phyloP scores from a whole-genome alignment of 1,284 basidiomycete species.

The Ustilago bromivora region DNA sequence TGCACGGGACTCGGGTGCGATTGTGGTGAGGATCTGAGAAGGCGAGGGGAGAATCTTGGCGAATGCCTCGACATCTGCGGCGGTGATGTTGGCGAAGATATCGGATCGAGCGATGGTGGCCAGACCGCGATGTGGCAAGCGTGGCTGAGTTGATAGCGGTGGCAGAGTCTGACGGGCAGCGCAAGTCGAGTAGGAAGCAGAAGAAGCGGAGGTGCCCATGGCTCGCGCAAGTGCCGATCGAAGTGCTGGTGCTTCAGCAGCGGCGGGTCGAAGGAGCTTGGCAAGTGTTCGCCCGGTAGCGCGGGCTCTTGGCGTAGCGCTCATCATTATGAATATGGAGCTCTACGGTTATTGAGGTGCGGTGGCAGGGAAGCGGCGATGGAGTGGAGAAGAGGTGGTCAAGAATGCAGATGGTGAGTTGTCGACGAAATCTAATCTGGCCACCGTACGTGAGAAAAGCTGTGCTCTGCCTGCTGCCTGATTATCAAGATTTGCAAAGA shows the following conservation, averaged over 20 bases:
- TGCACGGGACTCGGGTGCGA: conserved; percentile 67
- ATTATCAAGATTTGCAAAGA: conserved; percentile 24
- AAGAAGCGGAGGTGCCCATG: conserved; percentile 31
- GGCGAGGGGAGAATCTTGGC: conserved; percentile 71
- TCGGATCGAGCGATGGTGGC: conserved; percentile 74
- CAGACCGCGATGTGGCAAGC: conserved; percentile 21
- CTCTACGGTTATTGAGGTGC: not conserved
- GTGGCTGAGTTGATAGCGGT: not conserved
- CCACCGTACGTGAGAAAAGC: conserved; percentile 7
- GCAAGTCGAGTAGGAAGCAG: conserved; percentile 20
- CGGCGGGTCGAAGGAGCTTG: conserved; percentile 24
- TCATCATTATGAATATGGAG: conserved; percentile 13
- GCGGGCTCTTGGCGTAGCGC: conserved; percentile 25
- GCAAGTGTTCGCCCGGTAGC: conserved; percentile 28
- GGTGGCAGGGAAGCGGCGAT: not conserved
- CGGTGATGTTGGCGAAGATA: conserved; percentile 71
- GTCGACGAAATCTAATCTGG: conserved; percentile 2
- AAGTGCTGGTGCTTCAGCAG: conserved; percentile 10
- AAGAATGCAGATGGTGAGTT: not conserved
- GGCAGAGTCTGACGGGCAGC: conserved; percentile 1
- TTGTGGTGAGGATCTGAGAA: conserved; percentile 72
- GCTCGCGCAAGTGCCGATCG: conserved; percentile 25
- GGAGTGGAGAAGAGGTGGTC: not conserved
- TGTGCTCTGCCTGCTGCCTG: not conserved
- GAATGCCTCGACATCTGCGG: conserved; percentile 72